phyloP scores from a whole-genome alignment of 805 yeast genomes.

The Brettanomyces custersianus region DNA sequence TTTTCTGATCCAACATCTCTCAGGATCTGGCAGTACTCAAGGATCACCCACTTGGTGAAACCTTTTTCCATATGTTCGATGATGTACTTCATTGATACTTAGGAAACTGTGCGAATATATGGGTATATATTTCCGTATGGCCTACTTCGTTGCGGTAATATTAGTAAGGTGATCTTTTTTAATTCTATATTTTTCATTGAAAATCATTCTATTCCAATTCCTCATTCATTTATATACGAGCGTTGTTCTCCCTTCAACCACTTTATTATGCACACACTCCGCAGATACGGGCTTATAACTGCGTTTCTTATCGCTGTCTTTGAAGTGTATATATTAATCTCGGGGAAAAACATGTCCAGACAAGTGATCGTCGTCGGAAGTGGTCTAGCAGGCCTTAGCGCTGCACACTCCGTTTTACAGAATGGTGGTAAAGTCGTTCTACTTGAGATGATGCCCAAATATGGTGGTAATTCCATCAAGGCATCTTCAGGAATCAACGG shows the following conservation, averaged over 20 bases:
- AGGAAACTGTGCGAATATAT: neutral
- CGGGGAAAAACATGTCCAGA: slow-evolving; percentile 4
- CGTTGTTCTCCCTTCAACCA: no score
- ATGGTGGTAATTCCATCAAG: slow-evolving; percentile 59
- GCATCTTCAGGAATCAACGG: slow-evolving; percentile 70
- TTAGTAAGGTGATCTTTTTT: neutral
- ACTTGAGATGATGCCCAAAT: slow-evolving; percentile 50
- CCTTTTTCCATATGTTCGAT: slow-evolving; percentile 98
- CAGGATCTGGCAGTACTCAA: slow-evolving; percentile 79
- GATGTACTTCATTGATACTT: slow-evolving; percentile 65
- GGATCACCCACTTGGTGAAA: slow-evolving; percentile 89
- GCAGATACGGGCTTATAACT: neutral
- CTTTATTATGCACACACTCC: neutral
- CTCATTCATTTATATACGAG: no score
- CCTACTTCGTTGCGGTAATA: neutral
- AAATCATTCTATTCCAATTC: neutral
- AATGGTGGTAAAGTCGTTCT: slow-evolving; percentile 43
- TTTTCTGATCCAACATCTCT: slow-evolving; percentile 75
- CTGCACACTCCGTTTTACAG: slow-evolving; percentile 11
- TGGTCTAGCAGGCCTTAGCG: slow-evolving; percentile 48
- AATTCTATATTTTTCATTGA: neutral
- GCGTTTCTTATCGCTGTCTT: neutral
- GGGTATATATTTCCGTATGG: no score
- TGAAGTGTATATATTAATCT: neutral
- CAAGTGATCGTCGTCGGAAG: slow-evolving; percentile 44